A percentile compares a stretch with the other conserved stretches of the same genome.
These are phyloP conservation scores for Tetrahymena malaccensis DNA, from an alignment of 73 alveolate species.

Conservation along the genomic window DNA sequence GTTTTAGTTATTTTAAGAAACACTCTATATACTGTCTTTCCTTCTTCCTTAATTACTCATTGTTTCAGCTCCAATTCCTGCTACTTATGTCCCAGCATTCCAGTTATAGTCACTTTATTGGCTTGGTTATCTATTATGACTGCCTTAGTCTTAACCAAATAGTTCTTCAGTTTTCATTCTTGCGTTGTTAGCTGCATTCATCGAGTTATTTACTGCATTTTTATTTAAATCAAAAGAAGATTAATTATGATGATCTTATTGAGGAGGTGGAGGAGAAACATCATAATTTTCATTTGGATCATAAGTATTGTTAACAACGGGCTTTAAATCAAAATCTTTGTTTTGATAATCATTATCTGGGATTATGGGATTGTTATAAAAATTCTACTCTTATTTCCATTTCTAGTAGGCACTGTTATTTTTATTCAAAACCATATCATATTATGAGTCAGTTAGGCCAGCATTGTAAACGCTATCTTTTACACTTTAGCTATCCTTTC, in stretches of 20 bases:
- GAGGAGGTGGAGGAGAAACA: not conserved
- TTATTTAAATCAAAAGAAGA: not conserved
- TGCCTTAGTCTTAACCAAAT: not conserved
- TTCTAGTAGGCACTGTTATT: not conserved
- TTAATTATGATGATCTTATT: not conserved
- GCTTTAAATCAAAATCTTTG: not conserved
- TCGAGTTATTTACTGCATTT: not conserved
- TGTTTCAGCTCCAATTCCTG: not conserved
- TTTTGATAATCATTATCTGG: not conserved
- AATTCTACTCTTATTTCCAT: not conserved
- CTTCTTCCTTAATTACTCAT: not conserved
- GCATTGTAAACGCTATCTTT: not conserved
- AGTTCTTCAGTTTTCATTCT: not conserved
- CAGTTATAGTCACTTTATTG: not conserved
- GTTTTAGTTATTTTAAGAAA: not conserved
- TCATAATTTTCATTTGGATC: not conserved
- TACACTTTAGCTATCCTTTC: not conserved
- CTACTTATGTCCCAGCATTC: not conserved
- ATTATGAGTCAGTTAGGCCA: not conserved
- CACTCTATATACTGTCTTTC: not conserved
- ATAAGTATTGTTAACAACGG: not conserved
- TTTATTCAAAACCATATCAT: not conserved
- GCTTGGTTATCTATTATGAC: not conserved
- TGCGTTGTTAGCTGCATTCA: not conserved
- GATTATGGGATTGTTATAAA: not conserved